phyloP scores from a whole-genome alignment of 2,329 filamentous ascomycete species.

The Podosphaera xanthii region DNA sequence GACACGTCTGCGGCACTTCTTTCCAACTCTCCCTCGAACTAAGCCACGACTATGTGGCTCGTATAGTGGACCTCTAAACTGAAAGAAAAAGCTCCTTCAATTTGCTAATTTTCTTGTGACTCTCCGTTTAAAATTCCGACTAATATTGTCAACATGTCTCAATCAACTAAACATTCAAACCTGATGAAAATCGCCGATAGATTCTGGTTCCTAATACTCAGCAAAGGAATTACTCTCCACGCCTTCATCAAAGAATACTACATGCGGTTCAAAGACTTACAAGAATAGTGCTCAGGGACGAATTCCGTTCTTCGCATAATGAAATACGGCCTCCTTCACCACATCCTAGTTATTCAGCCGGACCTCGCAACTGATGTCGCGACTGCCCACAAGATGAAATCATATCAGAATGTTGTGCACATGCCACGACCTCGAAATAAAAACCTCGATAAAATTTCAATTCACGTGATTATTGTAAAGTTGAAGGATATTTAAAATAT shows the following conservation, averaged over 20 bases:
- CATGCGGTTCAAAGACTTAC: neutral
- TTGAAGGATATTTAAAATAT: too few relatives aligned
- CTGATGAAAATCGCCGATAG: neutral
- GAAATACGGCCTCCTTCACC: neutral
- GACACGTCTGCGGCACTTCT: too few relatives aligned
- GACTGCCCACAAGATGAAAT: too few relatives aligned
- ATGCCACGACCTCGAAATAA: too few relatives aligned
- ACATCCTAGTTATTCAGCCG: neutral
- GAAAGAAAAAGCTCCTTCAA: neutral
- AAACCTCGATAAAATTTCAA: too few relatives aligned
- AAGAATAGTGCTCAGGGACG: neutral
- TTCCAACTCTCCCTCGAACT: neutral
- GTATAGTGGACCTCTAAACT: neutral
- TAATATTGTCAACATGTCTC: neutral
- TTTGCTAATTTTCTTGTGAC: neutral
- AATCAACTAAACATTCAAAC: neutral
- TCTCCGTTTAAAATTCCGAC: neutral
- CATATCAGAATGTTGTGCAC: too few relatives aligned
- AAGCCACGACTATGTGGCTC: neutral
- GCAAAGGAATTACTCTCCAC: neutral
- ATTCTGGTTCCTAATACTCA: neutral
- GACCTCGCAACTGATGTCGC: too few relatives aligned
- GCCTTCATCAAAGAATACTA: neutral
- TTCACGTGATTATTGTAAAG: too few relatives aligned
- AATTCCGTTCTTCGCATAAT: neutral